phyloP scores from a whole-genome alignment of 2,329 filamentous ascomycete genomes.

The Aspergillus carbonarius region DNA sequence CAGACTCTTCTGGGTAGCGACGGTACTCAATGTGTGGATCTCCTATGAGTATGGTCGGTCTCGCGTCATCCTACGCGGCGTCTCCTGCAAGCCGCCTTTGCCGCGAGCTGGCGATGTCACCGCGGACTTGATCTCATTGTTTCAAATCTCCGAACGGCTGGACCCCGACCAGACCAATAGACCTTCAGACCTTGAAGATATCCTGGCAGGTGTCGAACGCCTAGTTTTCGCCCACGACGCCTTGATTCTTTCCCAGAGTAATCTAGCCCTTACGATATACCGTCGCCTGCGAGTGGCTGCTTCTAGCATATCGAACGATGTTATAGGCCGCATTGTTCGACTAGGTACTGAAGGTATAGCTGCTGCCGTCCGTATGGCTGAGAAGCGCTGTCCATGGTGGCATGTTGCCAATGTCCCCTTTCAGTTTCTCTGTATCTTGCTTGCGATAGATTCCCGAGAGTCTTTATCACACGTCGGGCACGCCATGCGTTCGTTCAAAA shows the following conservation, averaged over 20 bases:
- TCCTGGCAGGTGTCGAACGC: conserved; percentile 3
- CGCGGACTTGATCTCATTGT: conserved; percentile 10
- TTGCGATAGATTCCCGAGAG: conserved; percentile 11
- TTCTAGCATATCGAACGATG: conserved; percentile 7
- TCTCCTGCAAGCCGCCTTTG: conserved; percentile 8
- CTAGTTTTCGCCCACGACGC: conserved; percentile 7
- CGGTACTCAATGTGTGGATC: conserved; percentile 20
- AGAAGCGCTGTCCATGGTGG: conserved; percentile 16
- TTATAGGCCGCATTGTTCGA: conserved; percentile 6
- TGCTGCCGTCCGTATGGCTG: conserved; percentile 6
- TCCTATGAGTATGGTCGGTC: conserved; percentile 20
- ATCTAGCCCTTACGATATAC: conserved; percentile 17
- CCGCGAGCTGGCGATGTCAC: conserved; percentile 10
- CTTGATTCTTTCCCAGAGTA: conserved; percentile 14
- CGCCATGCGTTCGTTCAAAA: conserved; percentile 8
- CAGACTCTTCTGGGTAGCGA: conserved; percentile 19
- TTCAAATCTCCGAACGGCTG: conserved; percentile 14
- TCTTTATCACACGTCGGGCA: neutral
- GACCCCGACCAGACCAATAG: conserved; percentile 12
- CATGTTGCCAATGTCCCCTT: conserved; percentile 20
- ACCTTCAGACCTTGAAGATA: conserved; percentile 6
- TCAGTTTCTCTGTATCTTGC: conserved; percentile 12
- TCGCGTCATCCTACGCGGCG: conserved; percentile 11
- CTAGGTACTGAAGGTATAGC: conserved; percentile 12
- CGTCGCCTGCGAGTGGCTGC: conserved; percentile 15